phyloP scores from a whole-genome alignment of 768 basidiomycete genomes.

The Boletus rubescentipes region DNA sequence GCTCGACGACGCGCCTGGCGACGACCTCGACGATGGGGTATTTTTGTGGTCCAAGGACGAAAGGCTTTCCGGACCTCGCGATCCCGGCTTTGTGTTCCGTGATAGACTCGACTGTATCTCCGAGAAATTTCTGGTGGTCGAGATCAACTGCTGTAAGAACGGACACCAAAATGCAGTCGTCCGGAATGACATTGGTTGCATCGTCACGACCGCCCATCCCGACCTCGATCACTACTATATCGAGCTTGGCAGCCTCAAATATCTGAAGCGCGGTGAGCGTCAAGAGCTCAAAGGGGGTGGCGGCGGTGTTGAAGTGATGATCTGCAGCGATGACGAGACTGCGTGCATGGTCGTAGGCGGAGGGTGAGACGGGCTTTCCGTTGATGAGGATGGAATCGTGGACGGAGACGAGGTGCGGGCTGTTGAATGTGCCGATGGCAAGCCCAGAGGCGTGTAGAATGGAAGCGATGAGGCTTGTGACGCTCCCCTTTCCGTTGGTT shows the following conservation, averaged over 20 bases:
- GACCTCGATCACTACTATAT: conserved; percentile 86
- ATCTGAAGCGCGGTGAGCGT: conserved; percentile 76
- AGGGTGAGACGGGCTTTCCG: conserved; percentile 47
- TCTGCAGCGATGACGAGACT: conserved; percentile 50
- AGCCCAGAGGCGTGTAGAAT: conserved; percentile 60
- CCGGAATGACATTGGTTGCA: conserved; percentile 88
- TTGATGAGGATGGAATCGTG: conserved; percentile 77
- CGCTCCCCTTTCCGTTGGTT: conserved; percentile 97
- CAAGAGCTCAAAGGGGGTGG: conserved; percentile 81
- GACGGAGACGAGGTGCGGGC: conserved; percentile 81
- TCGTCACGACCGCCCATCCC: conserved; percentile 93
- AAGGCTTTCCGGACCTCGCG: conserved; percentile 56
- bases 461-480: conserved; percentile 78
- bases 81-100: conserved; percentile 84
- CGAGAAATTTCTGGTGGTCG: conserved; percentile 92
- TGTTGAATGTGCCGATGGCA: conserved; percentile 83
- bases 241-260: conserved; percentile 70
- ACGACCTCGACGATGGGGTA: conserved; percentile 47
- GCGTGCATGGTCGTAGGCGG: conserved; percentile 48
- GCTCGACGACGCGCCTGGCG: conserved; percentile 43
- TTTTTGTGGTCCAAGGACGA: conserved; percentile 66
- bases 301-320: conserved; percentile 40
- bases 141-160: conserved; percentile 85
- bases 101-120: conserved; percentile 70
- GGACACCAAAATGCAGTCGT: conserved; percentile 67